phyloP scores from a whole-genome alignment of 108 stramenopile species.

The Skeletonema grethae region DNA sequence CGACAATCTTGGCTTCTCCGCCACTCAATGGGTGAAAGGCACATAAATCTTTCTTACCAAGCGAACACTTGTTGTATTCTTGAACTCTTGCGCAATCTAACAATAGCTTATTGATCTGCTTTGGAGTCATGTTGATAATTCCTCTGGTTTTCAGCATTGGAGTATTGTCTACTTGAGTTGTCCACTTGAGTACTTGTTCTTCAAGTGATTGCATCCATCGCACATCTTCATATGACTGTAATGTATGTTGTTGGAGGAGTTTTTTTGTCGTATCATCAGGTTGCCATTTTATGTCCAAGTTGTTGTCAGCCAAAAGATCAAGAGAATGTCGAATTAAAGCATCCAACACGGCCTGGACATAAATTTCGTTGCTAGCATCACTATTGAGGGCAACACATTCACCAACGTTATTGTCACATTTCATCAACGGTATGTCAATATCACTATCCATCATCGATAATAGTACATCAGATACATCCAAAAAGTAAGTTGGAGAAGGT shows the following conservation, averaged over 20 bases:
- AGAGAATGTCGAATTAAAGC: conserved; percentile 16
- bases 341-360: conserved; percentile 20
- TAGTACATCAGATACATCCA: neutral
- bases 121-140: conserved; percentile 38
- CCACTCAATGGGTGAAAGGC: conserved; percentile 7
- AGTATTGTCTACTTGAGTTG: conserved; percentile 4
- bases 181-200: conserved; percentile 40
- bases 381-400: neutral
- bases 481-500: neutral
- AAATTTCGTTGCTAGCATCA: neutral
- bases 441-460: neutral
- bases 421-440: neutral
- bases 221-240: neutral
- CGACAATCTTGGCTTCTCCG: conserved; percentile 35
- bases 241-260: neutral
- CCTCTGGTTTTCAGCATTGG: conserved; percentile 40
- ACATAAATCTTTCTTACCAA: conserved; percentile 28
- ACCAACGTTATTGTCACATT: neutral
- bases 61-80: conserved; percentile 36
- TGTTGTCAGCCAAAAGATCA: conserved; percentile 1
- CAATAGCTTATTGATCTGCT: conserved; percentile 27
- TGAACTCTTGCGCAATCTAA: conserved; percentile 33
- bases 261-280: conserved; percentile 34
- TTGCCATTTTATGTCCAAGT: conserved; percentile 21
- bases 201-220: conserved; percentile 18